Evolutionary conservation across 169 alveolate genomes (phyloP).

Genomic region (Plasmodium fragile): DNA sequence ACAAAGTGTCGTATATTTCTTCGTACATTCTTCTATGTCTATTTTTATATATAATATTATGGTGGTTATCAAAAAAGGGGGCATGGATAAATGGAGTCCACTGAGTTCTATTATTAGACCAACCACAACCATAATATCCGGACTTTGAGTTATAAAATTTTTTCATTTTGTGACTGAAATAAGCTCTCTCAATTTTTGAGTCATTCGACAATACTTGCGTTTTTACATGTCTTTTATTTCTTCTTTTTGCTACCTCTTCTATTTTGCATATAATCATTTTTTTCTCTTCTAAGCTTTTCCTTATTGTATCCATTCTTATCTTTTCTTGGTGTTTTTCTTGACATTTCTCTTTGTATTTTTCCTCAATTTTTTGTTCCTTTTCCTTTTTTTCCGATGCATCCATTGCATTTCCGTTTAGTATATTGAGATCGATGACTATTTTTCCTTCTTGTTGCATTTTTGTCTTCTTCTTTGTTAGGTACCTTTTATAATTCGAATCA

Average conservation of each 20-base stretch:
- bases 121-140: slow-evolving; percentile 76
- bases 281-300: slow-evolving; percentile 43
- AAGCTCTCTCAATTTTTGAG: slow-evolving; percentile 67
- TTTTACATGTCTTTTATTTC: slow-evolving; percentile 69
- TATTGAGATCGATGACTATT: slow-evolving; percentile 47
- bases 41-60: slow-evolving; percentile 69
- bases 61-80: slow-evolving; percentile 71
- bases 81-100: slow-evolving; percentile 79
- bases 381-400: neutral
- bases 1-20: slow-evolving; percentile 80
- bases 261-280: slow-evolving; percentile 64
- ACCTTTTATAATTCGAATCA: slow-evolving; percentile 64
- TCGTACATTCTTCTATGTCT: slow-evolving; percentile 78
- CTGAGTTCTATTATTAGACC: slow-evolving; percentile 73
- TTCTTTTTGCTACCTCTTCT: slow-evolving; percentile 69
- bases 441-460: slow-evolving; percentile 71
- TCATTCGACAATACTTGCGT: slow-evolving; percentile 71
- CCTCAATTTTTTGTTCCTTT: slow-evolving; percentile 26
- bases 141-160: slow-evolving; percentile 65
- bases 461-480: slow-evolving; percentile 16
- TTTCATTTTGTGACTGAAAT: slow-evolving; percentile 75
- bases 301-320: slow-evolving; percentile 31
- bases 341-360: slow-evolving; percentile 20
- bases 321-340: slow-evolving; percentile 18
- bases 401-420: slow-evolving; percentile 1